Evolutionary conservation across 306 rosid species (phyloP).

Genomic region (Prunus dulcis): DNA sequence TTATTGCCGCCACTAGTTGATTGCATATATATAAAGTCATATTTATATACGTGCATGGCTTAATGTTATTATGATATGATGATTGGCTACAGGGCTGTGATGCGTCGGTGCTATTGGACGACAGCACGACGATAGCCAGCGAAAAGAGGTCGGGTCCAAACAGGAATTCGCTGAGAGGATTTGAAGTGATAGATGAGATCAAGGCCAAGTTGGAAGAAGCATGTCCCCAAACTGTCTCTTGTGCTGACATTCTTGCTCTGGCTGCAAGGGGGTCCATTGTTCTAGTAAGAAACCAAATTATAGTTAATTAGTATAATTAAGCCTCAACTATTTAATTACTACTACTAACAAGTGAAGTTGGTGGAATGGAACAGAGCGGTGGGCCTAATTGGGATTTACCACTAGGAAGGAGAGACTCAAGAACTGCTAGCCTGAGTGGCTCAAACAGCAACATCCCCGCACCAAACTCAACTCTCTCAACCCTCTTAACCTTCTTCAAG

Average conservation of each 20-base stretch:
- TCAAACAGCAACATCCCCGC: slow-evolving; percentile 74
- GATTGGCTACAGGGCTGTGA: slow-evolving; percentile 57
- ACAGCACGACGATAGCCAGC: slow-evolving; percentile 42
- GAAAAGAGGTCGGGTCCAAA: slow-evolving; percentile 72
- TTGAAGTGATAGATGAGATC: slow-evolving; percentile 72
- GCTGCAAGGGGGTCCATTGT: slow-evolving; percentile 77
- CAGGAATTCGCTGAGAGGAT: slow-evolving; percentile 71
- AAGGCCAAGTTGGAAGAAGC: slow-evolving; percentile 67
- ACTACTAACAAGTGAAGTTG: neutral
- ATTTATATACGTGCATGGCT: too few species aligned
- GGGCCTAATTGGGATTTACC: slow-evolving; percentile 89
- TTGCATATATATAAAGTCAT: too few species aligned
- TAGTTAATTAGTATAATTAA: neutral
- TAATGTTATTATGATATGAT: too few species aligned
- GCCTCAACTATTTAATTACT: neutral
- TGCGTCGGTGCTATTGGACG: slow-evolving; percentile 69
- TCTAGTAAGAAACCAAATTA: slow-evolving; percentile 39
- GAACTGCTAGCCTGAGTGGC: slow-evolving; percentile 53
- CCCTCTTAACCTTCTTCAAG: slow-evolving; percentile 48
- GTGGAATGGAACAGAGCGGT: slow-evolving; percentile 57
- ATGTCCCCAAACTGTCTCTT: slow-evolving; percentile 72
- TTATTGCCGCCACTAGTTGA: too few species aligned
- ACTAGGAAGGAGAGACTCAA: slow-evolving; percentile 78
- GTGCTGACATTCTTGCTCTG: slow-evolving; percentile 83
- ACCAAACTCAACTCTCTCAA: slow-evolving; percentile 61